A percentile compares a stretch with the other conserved stretches of the same genome.
Evolutionary conservation across 1,284 basidiomycete species (phyloP).

Genomic region (Tetrapyrgos nigripes): DNA sequence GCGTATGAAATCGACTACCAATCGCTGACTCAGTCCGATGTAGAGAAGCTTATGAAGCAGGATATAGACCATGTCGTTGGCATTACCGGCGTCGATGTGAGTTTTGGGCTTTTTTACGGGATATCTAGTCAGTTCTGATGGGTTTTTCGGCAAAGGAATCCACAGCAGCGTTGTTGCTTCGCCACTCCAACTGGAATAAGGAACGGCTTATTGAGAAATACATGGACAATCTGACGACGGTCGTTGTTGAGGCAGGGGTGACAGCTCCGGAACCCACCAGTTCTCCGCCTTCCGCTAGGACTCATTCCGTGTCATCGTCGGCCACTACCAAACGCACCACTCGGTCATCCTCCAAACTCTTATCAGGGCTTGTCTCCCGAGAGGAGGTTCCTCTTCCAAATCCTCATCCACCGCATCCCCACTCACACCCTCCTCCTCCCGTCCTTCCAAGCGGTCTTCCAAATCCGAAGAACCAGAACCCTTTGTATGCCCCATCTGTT

Average conservation of each 20-base stretch:
- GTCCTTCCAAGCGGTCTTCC: conserved; percentile 34
- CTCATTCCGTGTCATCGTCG: conserved; percentile 29
- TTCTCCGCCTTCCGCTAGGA: conserved; percentile 25
- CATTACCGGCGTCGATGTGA: conserved; percentile 86
- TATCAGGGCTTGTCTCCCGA: conserved; percentile 21
- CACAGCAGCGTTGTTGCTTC: conserved; percentile 81
- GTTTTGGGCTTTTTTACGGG: conserved; percentile 40
- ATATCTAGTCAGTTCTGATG: conserved; percentile 4
- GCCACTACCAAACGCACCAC: conserved; percentile 40
- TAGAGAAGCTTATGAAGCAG: conserved; percentile 78
- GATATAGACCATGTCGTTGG: conserved; percentile 87
- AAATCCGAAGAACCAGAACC: conserved; percentile 40
- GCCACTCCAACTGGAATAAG: conserved; percentile 94
- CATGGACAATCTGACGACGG: conserved; percentile 84
- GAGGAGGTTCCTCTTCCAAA: conserved; percentile 41
- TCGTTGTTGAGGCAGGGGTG: conserved; percentile 76
- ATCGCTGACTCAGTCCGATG: conserved; percentile 73
- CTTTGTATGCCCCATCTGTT: conserved; percentile 92
- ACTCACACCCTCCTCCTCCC: conserved; percentile 30
- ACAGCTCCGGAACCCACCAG: conserved; percentile 43
- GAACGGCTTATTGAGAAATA: conserved; percentile 95
- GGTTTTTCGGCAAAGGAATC: conserved; percentile 35
- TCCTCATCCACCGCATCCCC: conserved; percentile 27
- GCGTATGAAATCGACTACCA: conserved; percentile 82
- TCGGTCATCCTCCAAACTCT: conserved; percentile 50